Conservation (phyloP, 768 basidiomycete species). For the Mycena alexandri region DNA sequence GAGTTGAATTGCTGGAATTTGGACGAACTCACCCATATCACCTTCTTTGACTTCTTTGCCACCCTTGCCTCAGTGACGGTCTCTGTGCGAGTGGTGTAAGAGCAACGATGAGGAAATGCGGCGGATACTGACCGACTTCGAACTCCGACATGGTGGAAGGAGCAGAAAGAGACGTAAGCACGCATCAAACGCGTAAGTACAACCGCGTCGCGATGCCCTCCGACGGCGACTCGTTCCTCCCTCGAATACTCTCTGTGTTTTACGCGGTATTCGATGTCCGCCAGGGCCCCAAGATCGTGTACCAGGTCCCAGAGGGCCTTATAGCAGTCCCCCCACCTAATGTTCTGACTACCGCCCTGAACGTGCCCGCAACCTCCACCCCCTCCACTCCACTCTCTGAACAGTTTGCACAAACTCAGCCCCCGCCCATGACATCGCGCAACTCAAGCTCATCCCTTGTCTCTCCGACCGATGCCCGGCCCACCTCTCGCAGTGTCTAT, state of each 20-base stretch:
- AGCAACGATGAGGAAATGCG: slow-evolving; percentile 10
- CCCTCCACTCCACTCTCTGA: slow-evolving; percentile 51
- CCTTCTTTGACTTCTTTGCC: slow-evolving; percentile 55
- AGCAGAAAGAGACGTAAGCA: background rate
- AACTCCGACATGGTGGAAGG: slow-evolving; percentile 58
- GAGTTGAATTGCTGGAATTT: slow-evolving; percentile 18
- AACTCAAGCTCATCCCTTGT: slow-evolving; percentile 66
- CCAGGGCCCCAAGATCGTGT: slow-evolving; percentile 90
- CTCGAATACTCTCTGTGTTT: slow-evolving; percentile 89
- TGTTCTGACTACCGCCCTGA: slow-evolving; percentile 38
- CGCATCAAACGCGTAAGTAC: no score
- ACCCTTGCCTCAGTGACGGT: slow-evolving; percentile 66
- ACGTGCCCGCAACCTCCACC: slow-evolving; percentile 50
- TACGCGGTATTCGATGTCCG: slow-evolving; percentile 92
- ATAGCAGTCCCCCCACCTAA: slow-evolving; percentile 65
- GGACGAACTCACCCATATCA: slow-evolving; percentile 61
- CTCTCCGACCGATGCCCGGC: slow-evolving; percentile 60
- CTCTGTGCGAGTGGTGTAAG: slow-evolving; percentile 57
- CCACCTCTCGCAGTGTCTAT: slow-evolving; percentile 56
- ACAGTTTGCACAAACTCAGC: slow-evolving; percentile 39
- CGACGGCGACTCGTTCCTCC: slow-evolving; percentile 78
- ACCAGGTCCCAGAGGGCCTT: slow-evolving; percentile 94
- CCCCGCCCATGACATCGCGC: slow-evolving; percentile 54
- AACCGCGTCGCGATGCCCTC: no score
- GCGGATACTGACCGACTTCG: slow-evolving; percentile 70